These are phyloP conservation scores for Trichoderma endophyticum DNA, from an alignment of 2,329 filamentous ascomycete genomes.

Conservation along the genomic window DNA sequence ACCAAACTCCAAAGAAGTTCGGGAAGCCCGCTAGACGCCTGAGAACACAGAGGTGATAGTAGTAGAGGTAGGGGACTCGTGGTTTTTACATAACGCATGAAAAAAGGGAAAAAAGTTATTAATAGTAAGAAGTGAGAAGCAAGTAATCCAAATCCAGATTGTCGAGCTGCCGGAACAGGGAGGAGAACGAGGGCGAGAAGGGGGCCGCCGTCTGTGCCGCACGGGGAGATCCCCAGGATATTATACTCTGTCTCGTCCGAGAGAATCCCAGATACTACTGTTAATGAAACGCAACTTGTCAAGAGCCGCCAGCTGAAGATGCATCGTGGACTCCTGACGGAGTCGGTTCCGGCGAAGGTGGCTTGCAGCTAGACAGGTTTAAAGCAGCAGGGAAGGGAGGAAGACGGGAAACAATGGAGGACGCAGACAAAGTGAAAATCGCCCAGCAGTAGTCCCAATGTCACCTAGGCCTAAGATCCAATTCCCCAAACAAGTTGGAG, in stretches of 20 bases:
- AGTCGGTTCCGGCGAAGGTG: not conserved
- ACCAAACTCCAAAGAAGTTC: not conserved
- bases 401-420: not conserved
- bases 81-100: not conserved
- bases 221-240: not conserved
- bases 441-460: not conserved
- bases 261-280: not conserved
- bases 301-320: not conserved
- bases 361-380: constrained; percentile 1
- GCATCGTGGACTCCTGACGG: not conserved
- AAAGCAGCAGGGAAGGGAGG: not conserved
- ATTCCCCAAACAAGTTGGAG: not conserved
- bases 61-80: not conserved
- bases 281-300: constrained; percentile 1
- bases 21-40: not conserved
- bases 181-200: not conserved
- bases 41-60: not conserved
- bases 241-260: not conserved
- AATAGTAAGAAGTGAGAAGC: not conserved
- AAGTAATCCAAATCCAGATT: not conserved
- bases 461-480: not conserved
- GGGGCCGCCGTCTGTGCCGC: not conserved
- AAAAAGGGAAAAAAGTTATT: not conserved
- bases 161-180: not conserved
- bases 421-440: not conserved